Evolutionary conservation across 768 basidiomycete genomes (phyloP), one percentile per base, ranked within the genome.

Genomic region (Auriscalpium orientale): DNA sequence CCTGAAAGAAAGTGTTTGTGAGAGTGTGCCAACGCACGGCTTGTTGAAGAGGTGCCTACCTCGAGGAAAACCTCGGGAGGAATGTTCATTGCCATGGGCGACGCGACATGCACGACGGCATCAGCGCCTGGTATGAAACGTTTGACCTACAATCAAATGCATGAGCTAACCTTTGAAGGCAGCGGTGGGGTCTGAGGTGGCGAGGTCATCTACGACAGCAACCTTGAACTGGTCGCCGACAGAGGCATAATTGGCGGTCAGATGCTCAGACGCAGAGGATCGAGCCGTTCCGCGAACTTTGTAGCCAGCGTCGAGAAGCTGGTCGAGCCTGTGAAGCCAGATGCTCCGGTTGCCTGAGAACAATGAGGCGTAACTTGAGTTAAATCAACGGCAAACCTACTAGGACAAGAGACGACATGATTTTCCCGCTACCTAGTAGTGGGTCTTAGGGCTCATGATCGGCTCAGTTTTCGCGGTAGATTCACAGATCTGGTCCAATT

Each of bases 261-360:
- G 22, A 9, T 51, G 56, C 3, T 54, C 13, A 20, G 60, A 47
- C 34, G 65, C 65, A 16, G 54, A 47, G 9, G 61, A 52, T 6
- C 66, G 66, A 5, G 58, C 65, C 0, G 64, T 51, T 2, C 65
- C 66, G 48, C 21, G 34, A 43, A 84, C 81, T 8, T 67, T 70
- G 61, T 77, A 79, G 1, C 82, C 81, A 18, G 67, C 65, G n/a
- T 73, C 62, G 20, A 80, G 62, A 5, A 80, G 69, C 45, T 75
- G 67, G 34, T 56, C 36, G 16, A 55, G 10, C 66, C 67, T 33
- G 64, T 22, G 46, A 65, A 78, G 20, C 77, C 75, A 21, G 76
- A 74, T 16, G 71, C 72, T 28, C 78, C 77, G 33, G 76, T 78
- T 15, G 77, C 72, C 74, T 77, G 34, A 34, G 22, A 11, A 38